Evolutionary conservation across 192 early-diverging fungal genomes (phyloP).

Genomic region (Phycomyces nitens): DNA sequence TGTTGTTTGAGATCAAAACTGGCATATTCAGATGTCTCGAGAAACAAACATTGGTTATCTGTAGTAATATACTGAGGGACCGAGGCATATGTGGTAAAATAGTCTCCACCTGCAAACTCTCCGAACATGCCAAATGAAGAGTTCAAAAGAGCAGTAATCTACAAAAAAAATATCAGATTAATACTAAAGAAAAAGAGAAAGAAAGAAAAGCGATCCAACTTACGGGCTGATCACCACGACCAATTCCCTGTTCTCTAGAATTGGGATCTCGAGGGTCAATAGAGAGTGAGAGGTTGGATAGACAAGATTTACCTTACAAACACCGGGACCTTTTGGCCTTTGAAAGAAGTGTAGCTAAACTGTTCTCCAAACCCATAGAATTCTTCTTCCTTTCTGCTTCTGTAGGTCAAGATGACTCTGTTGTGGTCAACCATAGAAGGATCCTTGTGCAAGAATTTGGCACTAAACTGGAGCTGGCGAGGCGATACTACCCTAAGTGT

Average conservation of each 20-base stretch:
- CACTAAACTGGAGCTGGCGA: constrained; percentile 23
- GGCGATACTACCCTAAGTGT: constrained; percentile 23
- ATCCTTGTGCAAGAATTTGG: constrained; percentile 7
- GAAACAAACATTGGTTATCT: constrained; percentile 28
- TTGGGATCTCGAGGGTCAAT: too few relatives aligned
- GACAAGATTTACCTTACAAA: constrained; percentile 27
- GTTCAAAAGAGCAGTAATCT: constrained; percentile 16
- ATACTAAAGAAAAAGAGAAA: background rate
- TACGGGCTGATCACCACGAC: constrained; percentile 32
- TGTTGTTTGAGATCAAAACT: constrained; percentile 34
- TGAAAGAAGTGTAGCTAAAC: constrained; percentile 22
- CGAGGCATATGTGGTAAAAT: constrained; percentile 35
- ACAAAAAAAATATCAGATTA: background rate
- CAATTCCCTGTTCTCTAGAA: constrained; percentile 39
- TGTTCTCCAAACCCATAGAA: constrained; percentile 48
- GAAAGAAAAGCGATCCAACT: background rate
- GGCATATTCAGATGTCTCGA: constrained; percentile 36
- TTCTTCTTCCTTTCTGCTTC: constrained; percentile 28
- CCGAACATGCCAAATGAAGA: constrained; percentile 25
- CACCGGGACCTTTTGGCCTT: constrained; percentile 42
- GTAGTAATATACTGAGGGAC: constrained; percentile 38
- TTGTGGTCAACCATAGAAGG: constrained; percentile 15
- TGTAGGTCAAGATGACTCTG: constrained; percentile 23
- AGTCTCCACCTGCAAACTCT: constrained; percentile 23
- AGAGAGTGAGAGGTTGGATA: background rate